Base-by-base conservation (phyloP, 208 protist species). In the Leishmania arabica region DNA sequence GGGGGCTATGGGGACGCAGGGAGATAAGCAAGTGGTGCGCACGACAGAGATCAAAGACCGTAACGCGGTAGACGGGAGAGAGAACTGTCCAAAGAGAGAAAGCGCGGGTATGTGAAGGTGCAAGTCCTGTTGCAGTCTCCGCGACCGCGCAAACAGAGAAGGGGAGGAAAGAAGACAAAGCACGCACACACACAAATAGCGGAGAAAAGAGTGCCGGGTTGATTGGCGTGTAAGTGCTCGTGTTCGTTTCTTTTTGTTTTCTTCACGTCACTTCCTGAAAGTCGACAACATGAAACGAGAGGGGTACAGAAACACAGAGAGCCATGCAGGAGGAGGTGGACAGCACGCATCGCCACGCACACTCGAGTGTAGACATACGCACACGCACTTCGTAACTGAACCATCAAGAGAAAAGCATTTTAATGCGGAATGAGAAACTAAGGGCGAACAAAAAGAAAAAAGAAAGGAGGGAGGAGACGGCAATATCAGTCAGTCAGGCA, bases 371-470 rank as follows among this genome's bases (percentile, higher is more conserved):
- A 56, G 53, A 13, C 53, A 21, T 21, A 7, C 56, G 56, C 56
- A 62, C 56, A 62, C n/a, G n/a, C 24, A 66, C 60, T 13, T n/a
- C n/a, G n/a, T 34, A 66, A 9, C n/a, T 37, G n/a, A 31, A 7
- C n/a, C 60, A 62, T 62, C 21, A n/a, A n/a, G 24, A n/a, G 24
- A 62, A 62, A 62, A 62, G 11, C 24, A 62, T 13, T 62, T 62
- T n/a, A 31, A 66, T 40, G n/a, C 5, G 31, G 13, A 15, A 37
- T 19, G 62, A 66, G 8, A 31, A 37, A 40, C 3, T 60, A 40
- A 82, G 71, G 19, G 40, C 27, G 49, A 76, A 73, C 73, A n/a
- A 70, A 69, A 73, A 15, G 7, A 65, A 65, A 37, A 24, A 3
- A 65, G 24, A 17, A 37, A 66, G 4, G 7, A 40, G 24, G 0